Conservation (phyloP, 2,329 filamentous ascomycete species). For the Seiridium cupressi region DNA sequence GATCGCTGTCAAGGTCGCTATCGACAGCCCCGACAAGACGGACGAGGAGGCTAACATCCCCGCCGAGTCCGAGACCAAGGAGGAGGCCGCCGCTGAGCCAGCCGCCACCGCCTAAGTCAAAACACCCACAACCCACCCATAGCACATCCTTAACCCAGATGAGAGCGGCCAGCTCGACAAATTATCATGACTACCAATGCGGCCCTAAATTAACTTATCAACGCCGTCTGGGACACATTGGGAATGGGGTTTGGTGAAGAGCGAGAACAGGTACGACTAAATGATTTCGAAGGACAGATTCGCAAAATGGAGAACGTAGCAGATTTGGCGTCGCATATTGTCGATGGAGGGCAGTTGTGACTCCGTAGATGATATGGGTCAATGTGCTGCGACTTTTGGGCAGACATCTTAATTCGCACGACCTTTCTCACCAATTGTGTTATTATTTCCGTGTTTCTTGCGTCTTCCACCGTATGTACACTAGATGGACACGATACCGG, state of each 20-base stretch:
- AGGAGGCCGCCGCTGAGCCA: constrained; percentile 26
- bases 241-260: constrained; percentile 13
- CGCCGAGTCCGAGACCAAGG: constrained; percentile 41
- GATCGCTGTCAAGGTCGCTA: constrained; percentile 99
- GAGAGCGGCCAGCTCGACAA: constrained; percentile 17
- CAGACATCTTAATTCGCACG: constrained; percentile 28
- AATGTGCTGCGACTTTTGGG: constrained; percentile 23
- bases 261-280: constrained; percentile 11
- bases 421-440: constrained; percentile 23
- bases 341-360: constrained; percentile 17
- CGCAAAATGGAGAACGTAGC: constrained; percentile 22
- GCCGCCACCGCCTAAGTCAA: constrained; percentile 28
- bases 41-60: constrained; percentile 74
- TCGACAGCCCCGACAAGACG: constrained; percentile 97
- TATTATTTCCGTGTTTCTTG: constrained; percentile 20
- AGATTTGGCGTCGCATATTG: constrained; percentile 24
- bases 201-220: constrained; percentile 20
- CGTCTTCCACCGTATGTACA: constrained; percentile 22
- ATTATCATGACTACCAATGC: constrained; percentile 15
- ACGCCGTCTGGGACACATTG: constrained; percentile 16
- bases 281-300: constrained; percentile 27
- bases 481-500: constrained; percentile 26
- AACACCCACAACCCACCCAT: constrained; percentile 14
- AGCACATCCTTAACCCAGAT: constrained; percentile 16
- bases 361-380: constrained; percentile 17